Evolutionary conservation across 495 filamentous ascomycete species (phyloP).

Genomic region (Glutinoglossum americanum): DNA sequence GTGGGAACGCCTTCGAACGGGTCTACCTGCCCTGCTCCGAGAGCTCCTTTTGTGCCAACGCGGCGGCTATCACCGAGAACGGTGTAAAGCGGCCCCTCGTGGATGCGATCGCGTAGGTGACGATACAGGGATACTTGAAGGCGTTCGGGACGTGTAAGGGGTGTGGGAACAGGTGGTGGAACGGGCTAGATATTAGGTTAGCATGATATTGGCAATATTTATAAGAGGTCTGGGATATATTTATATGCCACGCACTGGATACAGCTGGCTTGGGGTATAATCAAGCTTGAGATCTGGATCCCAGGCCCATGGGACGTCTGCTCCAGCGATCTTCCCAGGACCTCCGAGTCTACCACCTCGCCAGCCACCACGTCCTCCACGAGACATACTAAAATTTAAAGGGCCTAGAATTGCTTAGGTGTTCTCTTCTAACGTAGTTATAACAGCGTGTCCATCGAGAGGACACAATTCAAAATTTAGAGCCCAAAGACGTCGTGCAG

Average conservation of each 20-base stretch:
- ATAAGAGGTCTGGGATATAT: not conserved
- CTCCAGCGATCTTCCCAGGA: slow-evolving; percentile 12
- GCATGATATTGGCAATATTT: not conserved
- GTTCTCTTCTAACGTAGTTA: not conserved
- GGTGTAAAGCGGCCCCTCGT: slow-evolving; percentile 36
- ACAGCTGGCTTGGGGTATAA: slow-evolving; percentile 16
- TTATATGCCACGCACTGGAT: slow-evolving; percentile 13
- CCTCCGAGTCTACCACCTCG: slow-evolving; percentile 7
- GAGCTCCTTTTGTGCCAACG: slow-evolving; percentile 21
- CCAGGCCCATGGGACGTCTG: slow-evolving; percentile 15
- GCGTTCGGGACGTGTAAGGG: slow-evolving; percentile 14
- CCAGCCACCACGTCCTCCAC: slow-evolving; percentile 11
- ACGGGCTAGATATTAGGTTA: slow-evolving; percentile 3
- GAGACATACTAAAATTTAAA: slow-evolving; percentile 7
- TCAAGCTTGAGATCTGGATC: slow-evolving; percentile 17
- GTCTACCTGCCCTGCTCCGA: slow-evolving; percentile 22
- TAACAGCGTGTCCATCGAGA: not conserved
- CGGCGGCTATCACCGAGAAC: slow-evolving; percentile 26
- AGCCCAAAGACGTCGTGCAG: not conserved
- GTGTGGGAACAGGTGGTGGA: slow-evolving; percentile 11
- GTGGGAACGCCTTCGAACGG: slow-evolving; percentile 39
- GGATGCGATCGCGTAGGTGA: slow-evolving; percentile 26
- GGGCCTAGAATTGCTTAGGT: not conserved
- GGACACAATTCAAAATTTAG: not conserved
- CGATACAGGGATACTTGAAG: slow-evolving; percentile 23